Conservation (phyloP, 192 early-diverging fungal species). For the Helicostylum pulchrum region DNA sequence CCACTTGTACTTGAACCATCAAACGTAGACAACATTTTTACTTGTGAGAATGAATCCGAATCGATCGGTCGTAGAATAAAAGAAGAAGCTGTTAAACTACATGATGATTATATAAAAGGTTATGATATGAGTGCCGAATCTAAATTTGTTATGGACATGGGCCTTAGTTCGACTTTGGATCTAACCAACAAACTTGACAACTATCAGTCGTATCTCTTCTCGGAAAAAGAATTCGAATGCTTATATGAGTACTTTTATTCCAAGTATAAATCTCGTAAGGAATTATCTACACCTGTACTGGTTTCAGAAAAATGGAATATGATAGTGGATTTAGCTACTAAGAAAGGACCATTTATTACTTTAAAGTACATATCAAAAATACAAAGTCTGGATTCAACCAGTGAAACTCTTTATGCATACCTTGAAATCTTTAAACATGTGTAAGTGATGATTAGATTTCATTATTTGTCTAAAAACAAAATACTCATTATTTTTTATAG, state of each 20-base stretch:
- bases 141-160: background rate
- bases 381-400: constrained; percentile 2
- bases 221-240: background rate
- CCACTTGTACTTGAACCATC: too few species aligned
- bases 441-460: constrained; percentile 11
- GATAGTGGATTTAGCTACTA: too few species aligned
- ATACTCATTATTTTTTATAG: background rate
- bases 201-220: background rate
- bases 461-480: background rate
- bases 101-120: too few species aligned
- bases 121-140: too few species aligned
- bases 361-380: constrained; percentile 11
- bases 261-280: too few species aligned
- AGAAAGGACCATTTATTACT: background rate
- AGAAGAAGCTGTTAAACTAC: too few species aligned
- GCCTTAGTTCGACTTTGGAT: constrained; percentile 4
- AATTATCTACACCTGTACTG: too few species aligned
- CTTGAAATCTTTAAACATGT: constrained; percentile 1
- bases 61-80: too few species aligned
- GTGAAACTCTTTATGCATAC: background rate
- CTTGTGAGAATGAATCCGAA: too few species aligned
- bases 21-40: too few species aligned
- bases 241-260: background rate
- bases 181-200: background rate
- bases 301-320: too few species aligned